Conservation (phyloP, 495 filamentous ascomycete species). For the Neurospora sp. region DNA sequence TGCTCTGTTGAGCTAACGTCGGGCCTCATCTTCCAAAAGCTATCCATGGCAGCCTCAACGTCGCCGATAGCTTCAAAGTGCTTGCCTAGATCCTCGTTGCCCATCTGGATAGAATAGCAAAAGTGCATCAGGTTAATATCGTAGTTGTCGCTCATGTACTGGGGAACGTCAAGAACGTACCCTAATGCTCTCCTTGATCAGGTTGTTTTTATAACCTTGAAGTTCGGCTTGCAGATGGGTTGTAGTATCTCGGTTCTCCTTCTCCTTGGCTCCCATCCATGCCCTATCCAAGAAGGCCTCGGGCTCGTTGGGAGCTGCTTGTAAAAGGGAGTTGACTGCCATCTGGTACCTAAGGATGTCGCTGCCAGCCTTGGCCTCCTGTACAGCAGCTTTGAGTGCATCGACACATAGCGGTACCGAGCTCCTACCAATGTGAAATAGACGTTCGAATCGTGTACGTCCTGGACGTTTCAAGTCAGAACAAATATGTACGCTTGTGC, state of each 20-base stretch:
- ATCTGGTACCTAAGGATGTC: constrained; percentile 63
- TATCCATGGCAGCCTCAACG: constrained; percentile 28
- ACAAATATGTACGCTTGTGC: neutral
- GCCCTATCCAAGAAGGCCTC: constrained; percentile 54
- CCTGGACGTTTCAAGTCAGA: constrained; percentile 31
- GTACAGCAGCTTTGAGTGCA: constrained; percentile 66
- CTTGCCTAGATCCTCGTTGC: constrained; percentile 38
- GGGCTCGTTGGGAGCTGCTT: constrained; percentile 55
- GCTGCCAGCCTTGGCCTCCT: constrained; percentile 65
- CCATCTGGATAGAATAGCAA: constrained; percentile 24
- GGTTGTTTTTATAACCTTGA: constrained; percentile 90
- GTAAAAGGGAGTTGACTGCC: constrained; percentile 52
- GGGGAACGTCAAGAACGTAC: constrained; percentile 37
- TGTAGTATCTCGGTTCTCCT: constrained; percentile 53
- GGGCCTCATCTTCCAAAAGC: constrained; percentile 35
- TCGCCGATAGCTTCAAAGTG: constrained; percentile 35
- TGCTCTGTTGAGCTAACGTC: constrained; percentile 36
- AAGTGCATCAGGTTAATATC: neutral
- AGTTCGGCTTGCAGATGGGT: constrained; percentile 71
- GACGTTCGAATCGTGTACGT: constrained; percentile 64
- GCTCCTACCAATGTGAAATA: constrained; percentile 67
- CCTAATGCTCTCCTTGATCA: constrained; percentile 94
- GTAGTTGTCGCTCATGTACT: neutral
- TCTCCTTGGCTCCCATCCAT: constrained; percentile 58
- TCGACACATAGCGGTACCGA: constrained; percentile 71